phyloP scores from a whole-genome alignment of 495 filamentous ascomycete species.

The Bryoglossum gracile region DNA sequence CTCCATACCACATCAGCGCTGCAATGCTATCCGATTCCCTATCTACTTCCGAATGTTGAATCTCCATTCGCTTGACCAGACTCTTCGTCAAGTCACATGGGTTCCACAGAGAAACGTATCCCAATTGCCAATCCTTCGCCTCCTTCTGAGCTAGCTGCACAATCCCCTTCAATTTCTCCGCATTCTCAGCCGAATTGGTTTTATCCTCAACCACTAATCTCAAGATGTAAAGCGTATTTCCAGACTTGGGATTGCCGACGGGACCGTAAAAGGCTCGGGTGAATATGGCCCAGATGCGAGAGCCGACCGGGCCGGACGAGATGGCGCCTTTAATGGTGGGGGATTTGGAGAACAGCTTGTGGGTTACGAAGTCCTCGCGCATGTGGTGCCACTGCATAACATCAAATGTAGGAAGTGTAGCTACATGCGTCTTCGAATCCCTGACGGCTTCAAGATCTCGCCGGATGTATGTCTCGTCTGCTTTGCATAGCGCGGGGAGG shows the following conservation, averaged over 20 bases:
- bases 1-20: slow-evolving; percentile 47
- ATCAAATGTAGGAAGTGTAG: slow-evolving; percentile 65
- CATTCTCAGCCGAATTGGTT: slow-evolving; percentile 31
- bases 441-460: slow-evolving; percentile 26
- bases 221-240: slow-evolving; percentile 72
- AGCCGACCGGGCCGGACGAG: slow-evolving; percentile 37
- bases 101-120: slow-evolving; percentile 47
- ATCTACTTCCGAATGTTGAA: slow-evolving; percentile 35
- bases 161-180: slow-evolving; percentile 33
- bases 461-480: slow-evolving; percentile 47
- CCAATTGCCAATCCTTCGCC: slow-evolving; percentile 35
- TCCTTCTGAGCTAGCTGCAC: slow-evolving; percentile 34
- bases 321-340: slow-evolving; percentile 67
- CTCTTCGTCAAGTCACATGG: slow-evolving; percentile 29
- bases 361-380: slow-evolving; percentile 75
- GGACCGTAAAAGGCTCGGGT: slow-evolving; percentile 57
- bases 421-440: slow-evolving; percentile 43
- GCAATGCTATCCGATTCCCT: slow-evolving; percentile 45
- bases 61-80: slow-evolving; percentile 26
- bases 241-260: slow-evolving; percentile 28
- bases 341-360: slow-evolving; percentile 39
- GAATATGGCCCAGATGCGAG: slow-evolving; percentile 74
- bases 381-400: slow-evolving; percentile 79
- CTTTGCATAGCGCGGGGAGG: slow-evolving; percentile 46
- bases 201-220: slow-evolving; percentile 67